These are phyloP conservation scores for Saccharomycopsis sp. DNA, from an alignment of 805 yeast genomes.

Conservation along the genomic window DNA sequence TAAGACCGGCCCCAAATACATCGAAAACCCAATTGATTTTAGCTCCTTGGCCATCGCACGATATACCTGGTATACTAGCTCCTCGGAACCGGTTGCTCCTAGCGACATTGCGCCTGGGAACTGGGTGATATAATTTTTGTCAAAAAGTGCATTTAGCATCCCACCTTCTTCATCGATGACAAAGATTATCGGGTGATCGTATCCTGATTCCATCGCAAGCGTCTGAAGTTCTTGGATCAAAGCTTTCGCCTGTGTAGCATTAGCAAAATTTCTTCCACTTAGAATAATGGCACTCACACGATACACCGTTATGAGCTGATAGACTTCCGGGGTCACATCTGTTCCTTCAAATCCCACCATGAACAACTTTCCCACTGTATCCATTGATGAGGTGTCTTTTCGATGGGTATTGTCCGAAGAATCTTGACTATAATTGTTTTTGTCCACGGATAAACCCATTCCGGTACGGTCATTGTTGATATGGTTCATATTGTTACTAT, in stretches of 20 bases:
- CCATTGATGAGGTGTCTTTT: background rate
- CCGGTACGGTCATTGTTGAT: background rate
- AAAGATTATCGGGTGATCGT: conserved; percentile 46
- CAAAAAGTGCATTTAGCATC: conserved; percentile 52
- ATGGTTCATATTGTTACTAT: background rate
- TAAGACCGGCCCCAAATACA: conserved; percentile 54
- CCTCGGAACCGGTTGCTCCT: conserved; percentile 46
- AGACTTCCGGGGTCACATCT: conserved; percentile 45
- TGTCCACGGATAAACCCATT: too few relatives aligned
- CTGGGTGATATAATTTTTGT: conserved; percentile 44
- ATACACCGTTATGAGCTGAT: conserved; percentile 43
- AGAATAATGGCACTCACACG: conserved; percentile 47
- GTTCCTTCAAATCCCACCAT: conserved; percentile 57
- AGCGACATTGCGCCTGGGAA: conserved; percentile 64
- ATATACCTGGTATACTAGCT: conserved; percentile 44
- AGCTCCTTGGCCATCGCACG: conserved; percentile 50
- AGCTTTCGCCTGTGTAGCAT: conserved; percentile 42
- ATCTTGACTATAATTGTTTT: too few relatives aligned
- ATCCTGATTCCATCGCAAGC: conserved; percentile 45
- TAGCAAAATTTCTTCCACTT: conserved; percentile 43
- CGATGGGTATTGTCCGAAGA: background rate
- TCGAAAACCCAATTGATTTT: conserved; percentile 47
- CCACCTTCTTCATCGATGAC: conserved; percentile 63
- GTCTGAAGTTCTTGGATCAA: conserved; percentile 48
- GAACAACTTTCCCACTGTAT: conserved; percentile 42